Evolutionary conservation across 164 flowering plant species (phyloP).

Genomic region (Dillenia turbinata): DNA sequence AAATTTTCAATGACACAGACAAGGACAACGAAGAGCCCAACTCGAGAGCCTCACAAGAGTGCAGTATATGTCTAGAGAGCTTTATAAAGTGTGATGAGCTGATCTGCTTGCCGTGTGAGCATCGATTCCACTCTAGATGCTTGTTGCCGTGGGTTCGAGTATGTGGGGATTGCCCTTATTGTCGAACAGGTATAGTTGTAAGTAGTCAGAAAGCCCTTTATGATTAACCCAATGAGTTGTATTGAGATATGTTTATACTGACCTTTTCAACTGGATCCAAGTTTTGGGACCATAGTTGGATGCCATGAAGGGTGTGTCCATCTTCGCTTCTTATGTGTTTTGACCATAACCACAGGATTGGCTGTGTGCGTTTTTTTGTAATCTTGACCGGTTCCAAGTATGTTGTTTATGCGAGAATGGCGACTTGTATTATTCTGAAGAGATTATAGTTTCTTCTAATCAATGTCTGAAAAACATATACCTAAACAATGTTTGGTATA

Average conservation of each 20-base stretch:
- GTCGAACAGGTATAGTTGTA: slow-evolving; percentile 42
- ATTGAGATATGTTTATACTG: slow-evolving; percentile 1
- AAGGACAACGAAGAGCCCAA: slow-evolving; percentile 1
- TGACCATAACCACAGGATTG: background rate
- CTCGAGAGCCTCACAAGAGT: slow-evolving; percentile 29
- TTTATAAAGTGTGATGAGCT: slow-evolving; percentile 53
- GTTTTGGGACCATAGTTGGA: background rate
- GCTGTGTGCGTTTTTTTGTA: background rate
- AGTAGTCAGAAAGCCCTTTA: background rate
- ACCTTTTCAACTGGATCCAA: background rate
- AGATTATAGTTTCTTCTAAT: too few species aligned
- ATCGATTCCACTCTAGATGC: slow-evolving; percentile 65
- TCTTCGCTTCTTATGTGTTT: background rate
- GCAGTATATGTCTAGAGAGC: slow-evolving; percentile 61
- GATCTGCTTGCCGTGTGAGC: slow-evolving; percentile 54
- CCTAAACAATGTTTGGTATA: too few species aligned
- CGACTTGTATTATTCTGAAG: too few species aligned
- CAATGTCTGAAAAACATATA: too few species aligned
- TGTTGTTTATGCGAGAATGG: background rate
- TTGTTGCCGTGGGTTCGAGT: slow-evolving; percentile 66
- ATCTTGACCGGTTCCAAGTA: background rate
- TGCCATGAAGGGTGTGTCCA: background rate
- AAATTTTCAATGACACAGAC: slow-evolving; percentile 25
- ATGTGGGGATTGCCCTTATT: slow-evolving; percentile 88
- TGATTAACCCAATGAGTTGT: background rate